Conservation (phyloP, 192 early-diverging fungal genomes). For the Rhizophagus clarus region DNA sequence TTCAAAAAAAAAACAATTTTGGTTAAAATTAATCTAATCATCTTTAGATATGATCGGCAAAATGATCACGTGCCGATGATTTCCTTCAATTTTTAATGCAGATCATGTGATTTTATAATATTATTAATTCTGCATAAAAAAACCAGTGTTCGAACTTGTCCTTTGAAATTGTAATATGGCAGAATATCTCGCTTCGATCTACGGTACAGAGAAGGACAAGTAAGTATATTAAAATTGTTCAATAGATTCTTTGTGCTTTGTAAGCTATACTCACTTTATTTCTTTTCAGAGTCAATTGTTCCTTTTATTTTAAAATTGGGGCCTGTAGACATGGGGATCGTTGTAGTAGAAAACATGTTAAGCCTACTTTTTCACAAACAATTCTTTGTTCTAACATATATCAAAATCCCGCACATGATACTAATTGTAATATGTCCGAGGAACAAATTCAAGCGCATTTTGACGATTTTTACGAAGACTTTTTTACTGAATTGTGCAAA, state of each 20-base stretch:
- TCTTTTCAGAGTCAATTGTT: conserved; percentile 80
- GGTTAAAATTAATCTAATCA: no score
- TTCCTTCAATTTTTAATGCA: no score
- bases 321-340: conserved; percentile 97
- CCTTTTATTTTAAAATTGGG: conserved; percentile 99
- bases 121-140: no score
- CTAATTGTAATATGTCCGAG: conserved; percentile 63
- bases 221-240: conserved; percentile 36
- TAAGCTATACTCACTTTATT: neutral
- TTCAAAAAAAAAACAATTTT: no score
- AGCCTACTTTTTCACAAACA: conserved; percentile 95
- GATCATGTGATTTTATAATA: no score
- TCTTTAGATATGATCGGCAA: no score
- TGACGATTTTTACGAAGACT: conserved; percentile 96
- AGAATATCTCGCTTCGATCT: conserved; percentile 85
- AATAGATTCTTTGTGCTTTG: neutral
- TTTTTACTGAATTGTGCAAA: conserved; percentile 93
- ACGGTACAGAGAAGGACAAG: conserved; percentile 98
- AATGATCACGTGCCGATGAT: no score
- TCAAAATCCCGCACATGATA: conserved; percentile 84
- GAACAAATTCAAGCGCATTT: conserved; percentile 84
- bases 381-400: conserved; percentile 94
- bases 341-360: conserved; percentile 96
- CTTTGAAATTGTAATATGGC: conserved; percentile 54
- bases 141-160: no score